These are phyloP conservation scores for Trametes sanguinea DNA, from an alignment of 768 basidiomycete genomes.

Conservation along the genomic window DNA sequence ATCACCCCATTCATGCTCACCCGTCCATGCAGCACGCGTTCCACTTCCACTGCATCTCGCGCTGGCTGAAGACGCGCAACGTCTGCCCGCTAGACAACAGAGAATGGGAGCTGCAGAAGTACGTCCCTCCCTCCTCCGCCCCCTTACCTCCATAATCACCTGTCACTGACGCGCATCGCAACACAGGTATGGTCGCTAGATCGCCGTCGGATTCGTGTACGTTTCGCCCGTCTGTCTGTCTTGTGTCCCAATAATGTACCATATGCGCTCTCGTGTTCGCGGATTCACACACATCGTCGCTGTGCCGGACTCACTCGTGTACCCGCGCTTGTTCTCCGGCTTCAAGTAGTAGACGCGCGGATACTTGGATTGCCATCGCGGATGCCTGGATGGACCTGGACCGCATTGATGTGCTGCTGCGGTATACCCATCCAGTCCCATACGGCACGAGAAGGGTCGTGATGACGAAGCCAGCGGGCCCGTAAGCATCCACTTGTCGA, in stretches of 20 bases:
- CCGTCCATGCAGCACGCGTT: conserved; percentile 80
- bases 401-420: too few species aligned
- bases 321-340: too few species aligned
- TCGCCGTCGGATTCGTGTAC: conserved; percentile 11
- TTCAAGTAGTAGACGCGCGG: too few species aligned
- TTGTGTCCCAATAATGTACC: conserved; percentile 13
- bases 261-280: conserved; percentile 12
- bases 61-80: conserved; percentile 98
- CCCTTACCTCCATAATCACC: not conserved
- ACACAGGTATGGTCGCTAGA: conserved; percentile 45
- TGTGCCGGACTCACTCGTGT: too few species aligned
- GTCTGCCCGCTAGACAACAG: conserved; percentile 95
- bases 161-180: not conserved
- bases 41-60: conserved; percentile 99
- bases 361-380: too few species aligned
- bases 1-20: not conserved
- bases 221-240: not conserved
- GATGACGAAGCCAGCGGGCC: too few species aligned
- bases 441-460: too few species aligned
- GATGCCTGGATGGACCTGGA: too few species aligned
- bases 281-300: not conserved
- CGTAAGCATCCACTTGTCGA: too few species aligned
- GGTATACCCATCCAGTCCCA: too few species aligned
- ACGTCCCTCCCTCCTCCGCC: conserved; percentile 34
- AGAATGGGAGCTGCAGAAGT: conserved; percentile 98